These are phyloP conservation scores for Exophiala mesophila DNA, from an alignment of 2,329 filamentous ascomycete genomes.

Conservation along the genomic window DNA sequence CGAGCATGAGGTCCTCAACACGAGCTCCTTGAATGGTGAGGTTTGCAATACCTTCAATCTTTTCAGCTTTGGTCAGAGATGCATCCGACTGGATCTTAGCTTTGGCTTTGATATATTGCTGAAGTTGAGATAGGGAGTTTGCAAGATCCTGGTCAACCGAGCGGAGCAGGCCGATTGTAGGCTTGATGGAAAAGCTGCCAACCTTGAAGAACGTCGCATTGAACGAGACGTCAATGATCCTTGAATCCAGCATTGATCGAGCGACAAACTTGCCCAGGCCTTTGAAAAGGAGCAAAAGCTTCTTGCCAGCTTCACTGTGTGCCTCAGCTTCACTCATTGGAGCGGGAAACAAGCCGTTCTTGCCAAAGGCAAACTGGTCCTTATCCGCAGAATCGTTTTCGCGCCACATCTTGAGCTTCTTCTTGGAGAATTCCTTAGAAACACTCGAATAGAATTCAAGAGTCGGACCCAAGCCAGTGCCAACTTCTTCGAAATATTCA, in stretches of 20 bases:
- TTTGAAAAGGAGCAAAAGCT: slow-evolving; percentile 82
- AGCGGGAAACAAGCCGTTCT: slow-evolving; percentile 81
- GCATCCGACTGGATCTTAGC: slow-evolving; percentile 72
- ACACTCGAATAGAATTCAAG: slow-evolving; percentile 97
- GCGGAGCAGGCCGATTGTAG: slow-evolving; percentile 84
- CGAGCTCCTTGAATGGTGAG: slow-evolving; percentile 70
- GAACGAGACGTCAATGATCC: slow-evolving; percentile 96
- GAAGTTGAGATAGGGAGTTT: slow-evolving; percentile 77
- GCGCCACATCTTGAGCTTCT: slow-evolving; percentile 94
- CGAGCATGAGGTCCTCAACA: slow-evolving; percentile 82
- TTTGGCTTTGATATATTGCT: slow-evolving; percentile 79
- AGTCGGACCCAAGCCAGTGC: slow-evolving; percentile 89
- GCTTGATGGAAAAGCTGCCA: slow-evolving; percentile 64
- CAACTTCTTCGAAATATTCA: slow-evolving; percentile 98
- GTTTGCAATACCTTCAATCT: slow-evolving; percentile 62
- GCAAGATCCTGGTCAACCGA: slow-evolving; percentile 82
- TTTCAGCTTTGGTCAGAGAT: slow-evolving; percentile 62
- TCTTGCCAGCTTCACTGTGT: slow-evolving; percentile 71
- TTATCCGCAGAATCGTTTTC: slow-evolving; percentile 67
- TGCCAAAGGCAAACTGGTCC: slow-evolving; percentile 72
- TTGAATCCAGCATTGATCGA: slow-evolving; percentile 94
- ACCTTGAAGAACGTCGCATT: slow-evolving; percentile 98
- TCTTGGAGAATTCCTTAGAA: slow-evolving; percentile 94
- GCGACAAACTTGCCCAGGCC: slow-evolving; percentile 96
- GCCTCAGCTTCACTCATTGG: slow-evolving; percentile 79